Conservation (phyloP, 257 asterid species). For the Ballota nigra region DNA sequence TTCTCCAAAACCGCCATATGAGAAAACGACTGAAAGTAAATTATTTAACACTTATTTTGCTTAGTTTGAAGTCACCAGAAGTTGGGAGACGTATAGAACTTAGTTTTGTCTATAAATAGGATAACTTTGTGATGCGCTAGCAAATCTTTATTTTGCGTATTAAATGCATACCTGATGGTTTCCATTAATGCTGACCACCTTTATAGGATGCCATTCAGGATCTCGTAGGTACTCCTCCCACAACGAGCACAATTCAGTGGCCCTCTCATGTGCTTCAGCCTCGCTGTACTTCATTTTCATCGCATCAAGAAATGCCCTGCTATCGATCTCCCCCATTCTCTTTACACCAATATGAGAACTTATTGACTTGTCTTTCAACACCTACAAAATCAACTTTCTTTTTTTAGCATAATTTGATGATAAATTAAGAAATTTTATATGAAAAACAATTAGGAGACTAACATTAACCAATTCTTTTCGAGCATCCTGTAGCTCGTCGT, state of each 20-base stretch:
- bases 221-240: constrained; percentile 97
- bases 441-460: constrained; percentile 30
- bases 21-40: too few species aligned
- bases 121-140: too few species aligned
- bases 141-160: too few species aligned
- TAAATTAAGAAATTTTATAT: neutral
- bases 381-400: constrained; percentile 47
- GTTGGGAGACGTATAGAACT: too few species aligned
- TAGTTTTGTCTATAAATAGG: too few species aligned
- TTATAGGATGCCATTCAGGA: constrained; percentile 91
- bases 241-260: constrained; percentile 72
- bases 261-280: constrained; percentile 72
- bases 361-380: constrained; percentile 55
- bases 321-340: constrained; percentile 92
- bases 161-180: constrained; percentile 50
- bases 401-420: constrained; percentile 15
- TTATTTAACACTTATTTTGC: too few species aligned
- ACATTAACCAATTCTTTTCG: constrained; percentile 88
- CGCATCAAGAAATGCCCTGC: constrained; percentile 67
- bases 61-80: too few species aligned
- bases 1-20: too few species aligned
- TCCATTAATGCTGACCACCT: constrained; percentile 54
- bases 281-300: constrained; percentile 64
- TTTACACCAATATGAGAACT: constrained; percentile 54
- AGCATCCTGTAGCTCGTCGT: constrained; percentile 89